Conservation (phyloP, 2,329 filamentous ascomycete genomes). For the Biscogniauxia mediterranea region DNA sequence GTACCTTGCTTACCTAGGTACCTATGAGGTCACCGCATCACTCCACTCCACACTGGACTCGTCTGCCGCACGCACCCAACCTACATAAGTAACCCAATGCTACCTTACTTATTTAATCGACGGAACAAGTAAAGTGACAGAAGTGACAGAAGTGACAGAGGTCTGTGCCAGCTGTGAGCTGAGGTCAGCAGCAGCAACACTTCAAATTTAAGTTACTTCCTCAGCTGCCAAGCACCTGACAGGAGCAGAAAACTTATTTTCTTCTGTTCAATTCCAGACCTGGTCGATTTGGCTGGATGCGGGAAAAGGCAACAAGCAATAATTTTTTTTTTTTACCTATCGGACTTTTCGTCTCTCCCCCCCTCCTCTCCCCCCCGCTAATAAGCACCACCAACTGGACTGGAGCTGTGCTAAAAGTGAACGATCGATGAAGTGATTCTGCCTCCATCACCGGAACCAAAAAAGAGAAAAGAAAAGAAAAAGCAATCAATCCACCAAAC, state of each 20-base stretch:
- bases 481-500: conserved; percentile 13
- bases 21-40: background rate
- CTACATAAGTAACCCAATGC: too few species aligned
- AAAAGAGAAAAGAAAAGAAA: background rate
- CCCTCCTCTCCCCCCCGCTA: background rate
- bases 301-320: background rate
- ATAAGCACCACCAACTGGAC: background rate
- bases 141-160: background rate
- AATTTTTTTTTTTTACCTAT: background rate
- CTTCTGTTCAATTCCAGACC: background rate
- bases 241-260: background rate
- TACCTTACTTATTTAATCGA: background rate
- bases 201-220: too few species aligned
- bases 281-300: background rate
- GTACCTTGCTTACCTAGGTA: too few species aligned
- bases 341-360: background rate
- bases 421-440: background rate
- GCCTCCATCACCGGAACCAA: background rate
- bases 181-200: too few species aligned
- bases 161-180: background rate
- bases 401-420: background rate
- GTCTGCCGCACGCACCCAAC: too few species aligned
- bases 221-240: too few species aligned
- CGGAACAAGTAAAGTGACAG: background rate
- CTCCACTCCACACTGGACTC: background rate